A percentile compares a stretch with the other conserved stretches of the same genome.
These are phyloP conservation scores for Rhizomucor miehei DNA, from an alignment of 371 early-diverging fungal genomes.

Conservation along the genomic window DNA sequence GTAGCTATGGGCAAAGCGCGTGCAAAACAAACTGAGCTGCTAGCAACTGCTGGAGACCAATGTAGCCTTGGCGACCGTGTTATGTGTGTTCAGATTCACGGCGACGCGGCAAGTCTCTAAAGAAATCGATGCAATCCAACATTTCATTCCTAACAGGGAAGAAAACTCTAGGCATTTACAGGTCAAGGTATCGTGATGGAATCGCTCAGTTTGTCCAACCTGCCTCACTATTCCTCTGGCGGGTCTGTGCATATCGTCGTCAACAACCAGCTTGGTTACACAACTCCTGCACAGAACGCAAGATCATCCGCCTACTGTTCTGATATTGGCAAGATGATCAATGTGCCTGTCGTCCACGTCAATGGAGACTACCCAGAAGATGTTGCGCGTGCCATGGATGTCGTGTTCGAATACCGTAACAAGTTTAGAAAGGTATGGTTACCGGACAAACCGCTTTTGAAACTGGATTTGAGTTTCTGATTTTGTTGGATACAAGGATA, in stretches of 20 bases:
- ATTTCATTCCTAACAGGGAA: no score
- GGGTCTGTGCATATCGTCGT: conserved; percentile 95
- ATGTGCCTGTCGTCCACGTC: conserved; percentile 94
- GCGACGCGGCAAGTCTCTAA: conserved; percentile 74
- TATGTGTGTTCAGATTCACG: conserved; percentile 92
- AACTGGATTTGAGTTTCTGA: no score
- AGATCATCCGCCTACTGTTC: conserved; percentile 89
- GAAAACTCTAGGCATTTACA: conserved; percentile 59
- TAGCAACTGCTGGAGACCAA: conserved; percentile 58
- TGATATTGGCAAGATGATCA: conserved; percentile 94
- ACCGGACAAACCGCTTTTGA: not conserved
- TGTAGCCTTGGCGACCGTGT: conserved; percentile 88
- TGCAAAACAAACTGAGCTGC: conserved; percentile 87
- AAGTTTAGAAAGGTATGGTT: conserved; percentile 80
- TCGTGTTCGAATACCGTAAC: conserved; percentile 90
- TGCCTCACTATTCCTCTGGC: conserved; percentile 91
- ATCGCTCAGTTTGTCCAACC: conserved; percentile 87
- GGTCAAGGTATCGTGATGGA: conserved; percentile 95
- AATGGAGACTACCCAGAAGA: conserved; percentile 96
- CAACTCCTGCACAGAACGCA: conserved; percentile 90
- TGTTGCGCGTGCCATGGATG: conserved; percentile 78
- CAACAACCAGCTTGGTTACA: conserved; percentile 97
- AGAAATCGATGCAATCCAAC: not conserved
- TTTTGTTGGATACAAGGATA: conserved; percentile 43
- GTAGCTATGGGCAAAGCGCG: conserved; percentile 91